Evolutionary conservation across 1,284 basidiomycete genomes (phyloP).

Genomic region (Cystobasidium sp.): DNA sequence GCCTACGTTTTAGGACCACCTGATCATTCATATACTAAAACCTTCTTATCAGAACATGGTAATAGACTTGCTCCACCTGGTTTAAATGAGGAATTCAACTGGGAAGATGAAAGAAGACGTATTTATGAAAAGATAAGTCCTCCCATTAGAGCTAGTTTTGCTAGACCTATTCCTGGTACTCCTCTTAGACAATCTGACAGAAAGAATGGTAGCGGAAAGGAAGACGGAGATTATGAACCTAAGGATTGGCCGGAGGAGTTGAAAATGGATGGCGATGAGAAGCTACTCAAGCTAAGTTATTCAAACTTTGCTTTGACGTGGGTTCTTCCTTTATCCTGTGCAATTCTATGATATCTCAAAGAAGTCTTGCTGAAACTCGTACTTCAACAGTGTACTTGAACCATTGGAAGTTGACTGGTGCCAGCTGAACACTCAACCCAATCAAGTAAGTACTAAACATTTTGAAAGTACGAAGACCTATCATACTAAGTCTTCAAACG

Average conservation of each 20-base stretch:
- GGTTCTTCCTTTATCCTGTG: background rate
- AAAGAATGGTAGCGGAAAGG: conserved; percentile 45
- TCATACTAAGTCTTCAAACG: background rate
- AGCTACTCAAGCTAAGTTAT: conserved; percentile 44
- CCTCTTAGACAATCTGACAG: conserved; percentile 37
- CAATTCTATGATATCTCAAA: background rate
- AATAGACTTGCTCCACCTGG: conserved; percentile 43
- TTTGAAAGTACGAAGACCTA: too few relatives aligned
- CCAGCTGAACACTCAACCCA: conserved; percentile 29
- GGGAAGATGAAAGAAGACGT: conserved; percentile 56
- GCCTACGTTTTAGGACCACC: conserved; percentile 55
- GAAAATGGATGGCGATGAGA: conserved; percentile 49
- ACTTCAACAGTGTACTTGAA: conserved; percentile 54
- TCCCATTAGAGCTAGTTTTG: conserved; percentile 56
- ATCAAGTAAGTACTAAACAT: conserved; percentile 14
- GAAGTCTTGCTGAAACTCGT: conserved; percentile 49
- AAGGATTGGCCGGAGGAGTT: conserved; percentile 51
- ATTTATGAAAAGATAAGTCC: conserved; percentile 57
- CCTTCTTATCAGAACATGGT: conserved; percentile 43
- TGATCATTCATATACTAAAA: conserved; percentile 23
- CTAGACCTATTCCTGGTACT: conserved; percentile 56
- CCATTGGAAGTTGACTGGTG: conserved; percentile 55
- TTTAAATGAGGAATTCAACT: conserved; percentile 52
- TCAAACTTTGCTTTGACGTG: conserved; percentile 18
- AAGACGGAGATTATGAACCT: conserved; percentile 54